Evolutionary conservation across 768 basidiomycete genomes (phyloP).

Genomic region (Leccinum longicurvipes): DNA sequence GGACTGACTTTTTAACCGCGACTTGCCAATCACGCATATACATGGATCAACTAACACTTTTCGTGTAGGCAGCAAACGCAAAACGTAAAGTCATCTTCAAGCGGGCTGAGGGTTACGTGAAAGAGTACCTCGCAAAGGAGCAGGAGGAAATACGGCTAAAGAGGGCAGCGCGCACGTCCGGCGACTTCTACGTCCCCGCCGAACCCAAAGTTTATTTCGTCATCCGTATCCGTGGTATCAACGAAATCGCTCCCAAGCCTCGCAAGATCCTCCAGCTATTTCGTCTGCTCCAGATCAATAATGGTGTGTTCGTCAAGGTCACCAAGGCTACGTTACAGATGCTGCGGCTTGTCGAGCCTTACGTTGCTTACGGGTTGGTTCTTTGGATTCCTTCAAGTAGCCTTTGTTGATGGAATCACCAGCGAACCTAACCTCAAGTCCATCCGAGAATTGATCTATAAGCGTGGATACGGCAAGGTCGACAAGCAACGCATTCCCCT

Average conservation of each 20-base stretch:
- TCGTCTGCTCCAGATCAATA: slow-evolving; percentile 99
- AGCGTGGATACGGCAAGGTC: slow-evolving; percentile 99
- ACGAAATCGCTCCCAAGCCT: slow-evolving; percentile 99
- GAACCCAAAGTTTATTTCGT: slow-evolving; percentile 98
- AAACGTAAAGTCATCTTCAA: slow-evolving; percentile 99
- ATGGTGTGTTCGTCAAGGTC: slow-evolving; percentile 96
- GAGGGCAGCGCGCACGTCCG: slow-evolving; percentile 85
- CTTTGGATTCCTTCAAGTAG: not conserved
- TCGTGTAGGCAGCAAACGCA: slow-evolving; percentile 70
- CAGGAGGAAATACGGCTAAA: slow-evolving; percentile 95
- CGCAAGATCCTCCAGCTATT: slow-evolving; percentile 98
- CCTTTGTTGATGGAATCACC: slow-evolving; percentile 4
- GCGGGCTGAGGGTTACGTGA: slow-evolving; percentile 96
- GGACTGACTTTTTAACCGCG: slow-evolving; percentile 46
- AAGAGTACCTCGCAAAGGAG: slow-evolving; percentile 92
- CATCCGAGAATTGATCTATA: slow-evolving; percentile 97
- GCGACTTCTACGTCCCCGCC: slow-evolving; percentile 97
- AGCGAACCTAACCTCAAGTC: slow-evolving; percentile 97
- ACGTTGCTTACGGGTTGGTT: slow-evolving; percentile 91
- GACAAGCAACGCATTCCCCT: slow-evolving; percentile 97
- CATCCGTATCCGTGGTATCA: slow-evolving; percentile 98
- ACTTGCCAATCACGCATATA: not conserved
- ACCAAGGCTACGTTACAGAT: slow-evolving; percentile 96
- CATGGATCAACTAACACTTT: slow-evolving; percentile 13
- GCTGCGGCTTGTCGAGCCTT: slow-evolving; percentile 96